Evolutionary conservation across 225 moss, liverwort and hornwort genomes (phyloP).

Genomic region (Pleurozium schreberi): DNA sequence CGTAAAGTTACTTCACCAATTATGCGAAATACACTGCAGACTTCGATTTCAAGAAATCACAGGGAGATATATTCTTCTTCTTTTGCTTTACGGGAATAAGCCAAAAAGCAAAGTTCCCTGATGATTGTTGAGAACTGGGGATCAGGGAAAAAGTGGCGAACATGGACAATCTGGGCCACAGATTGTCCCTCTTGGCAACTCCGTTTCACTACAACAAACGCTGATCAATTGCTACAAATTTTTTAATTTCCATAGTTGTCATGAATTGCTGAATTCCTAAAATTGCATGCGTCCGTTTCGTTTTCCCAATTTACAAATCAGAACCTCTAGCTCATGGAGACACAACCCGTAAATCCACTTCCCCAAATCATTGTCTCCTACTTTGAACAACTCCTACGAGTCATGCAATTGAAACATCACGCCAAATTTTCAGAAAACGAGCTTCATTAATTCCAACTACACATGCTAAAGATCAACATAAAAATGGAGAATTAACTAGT

Average conservation of each 20-base stretch:
- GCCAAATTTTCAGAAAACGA: not conserved
- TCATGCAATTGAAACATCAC: not conserved
- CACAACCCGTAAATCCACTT: not conserved
- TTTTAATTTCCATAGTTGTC: not conserved
- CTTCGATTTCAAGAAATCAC: not conserved
- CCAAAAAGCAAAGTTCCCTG: not conserved
- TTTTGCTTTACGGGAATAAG: too few relatives aligned
- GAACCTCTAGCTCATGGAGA: not conserved
- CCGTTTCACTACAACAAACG: not conserved
- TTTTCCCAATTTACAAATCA: not conserved
- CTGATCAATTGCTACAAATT: not conserved
- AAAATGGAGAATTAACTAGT: not conserved
- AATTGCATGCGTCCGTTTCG: not conserved
- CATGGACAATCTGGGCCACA: not conserved
- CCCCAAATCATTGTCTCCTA: not conserved
- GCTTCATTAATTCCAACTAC: not conserved
- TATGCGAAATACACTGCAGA: not conserved
- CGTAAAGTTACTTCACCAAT: not conserved
- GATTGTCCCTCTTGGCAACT: not conserved
- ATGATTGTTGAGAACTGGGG: not conserved
- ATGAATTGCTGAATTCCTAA: not conserved
- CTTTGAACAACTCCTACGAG: not conserved
- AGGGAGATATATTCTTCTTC: not conserved
- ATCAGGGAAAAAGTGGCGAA: not conserved
- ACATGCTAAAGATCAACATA: not conserved